Percentiles rank a stretch among this genome's conserved stretches.
These are phyloP conservation scores for Penstemon davidsonii DNA, from an alignment of 257 asterid genomes.

Conservation along the genomic window DNA sequence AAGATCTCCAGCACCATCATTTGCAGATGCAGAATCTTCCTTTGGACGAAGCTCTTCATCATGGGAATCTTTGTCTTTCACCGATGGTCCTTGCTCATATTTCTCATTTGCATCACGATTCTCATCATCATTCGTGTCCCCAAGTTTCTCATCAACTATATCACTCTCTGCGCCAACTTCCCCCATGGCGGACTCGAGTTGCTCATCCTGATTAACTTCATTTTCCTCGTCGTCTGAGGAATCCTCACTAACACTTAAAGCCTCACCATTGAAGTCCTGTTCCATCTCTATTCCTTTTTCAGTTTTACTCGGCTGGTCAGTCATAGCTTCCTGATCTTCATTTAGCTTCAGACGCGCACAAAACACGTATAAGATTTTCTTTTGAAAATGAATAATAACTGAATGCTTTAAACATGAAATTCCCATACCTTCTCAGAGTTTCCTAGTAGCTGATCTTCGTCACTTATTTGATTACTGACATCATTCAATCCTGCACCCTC, in stretches of 20 bases:
- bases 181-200: slow-evolving; percentile 82
- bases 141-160: slow-evolving; percentile 74
- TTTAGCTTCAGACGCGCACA: slow-evolving; percentile 47
- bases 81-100: slow-evolving; percentile 74
- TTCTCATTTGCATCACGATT: slow-evolving; percentile 54
- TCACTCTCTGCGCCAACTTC: slow-evolving; percentile 66
- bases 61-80: slow-evolving; percentile 43
- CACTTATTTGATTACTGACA: slow-evolving; percentile 82
- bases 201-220: slow-evolving; percentile 57
- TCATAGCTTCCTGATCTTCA: slow-evolving; percentile 48
- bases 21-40: slow-evolving; percentile 50
- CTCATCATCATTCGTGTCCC: slow-evolving; percentile 45
- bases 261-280: slow-evolving; percentile 69
- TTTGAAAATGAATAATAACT: slow-evolving; percentile 1
- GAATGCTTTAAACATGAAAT: slow-evolving; percentile 15
- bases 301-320: slow-evolving; percentile 58
- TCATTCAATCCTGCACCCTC: slow-evolving; percentile 84
- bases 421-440: slow-evolving; percentile 57
- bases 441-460: slow-evolving; percentile 94
- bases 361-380: slow-evolving; percentile 7
- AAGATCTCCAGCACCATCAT: slow-evolving; percentile 45
- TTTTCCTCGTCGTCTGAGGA: slow-evolving; percentile 56
- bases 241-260: slow-evolving; percentile 75
- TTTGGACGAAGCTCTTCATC: slow-evolving; percentile 78
- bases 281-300: slow-evolving; percentile 97